Evolutionary conservation across 2,329 filamentous ascomycete species (phyloP), one percentile per base, ranked within the genome.

Genomic region (Fusarium subglutinans): DNA sequence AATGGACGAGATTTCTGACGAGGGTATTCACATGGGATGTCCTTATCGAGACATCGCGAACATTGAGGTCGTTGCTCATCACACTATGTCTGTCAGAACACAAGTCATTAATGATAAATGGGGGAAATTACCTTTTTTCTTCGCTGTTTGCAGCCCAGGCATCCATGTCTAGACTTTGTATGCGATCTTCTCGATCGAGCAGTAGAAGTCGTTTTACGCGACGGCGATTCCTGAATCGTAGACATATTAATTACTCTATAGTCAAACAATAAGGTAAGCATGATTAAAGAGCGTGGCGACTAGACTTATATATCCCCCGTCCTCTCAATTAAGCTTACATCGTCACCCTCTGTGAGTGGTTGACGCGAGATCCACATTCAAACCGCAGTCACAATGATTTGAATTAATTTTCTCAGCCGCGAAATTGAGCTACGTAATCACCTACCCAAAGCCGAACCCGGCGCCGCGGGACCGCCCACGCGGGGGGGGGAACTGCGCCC

Each of bases 161-260:
- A 77, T 24, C 76, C 76, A 24, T 75, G 64, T 22, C 76, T 67
- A 5, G 76, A 77, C n/a, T 77, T 77, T 13, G 67, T 76, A 20
- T 77, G 75, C 3, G 76, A 44, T 63, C 73, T 65, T 65, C 76
- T 50, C 7, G 73, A 72, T 51, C 67, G 60, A 8, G 43, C 15
- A 45, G 17, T 65, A 5, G 35, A 51, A 24, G 24, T 30, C 4
- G 24, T 70, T 24, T 35, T 26, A 15, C 24, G 24, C 7, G 47
- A 44, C 1, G 47, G 11, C 1, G 58, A 65, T 28, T 24, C 18
- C 11, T 37, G 20, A 44, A 18, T 41, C 8, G 40, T 40, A 24
- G 45, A 48, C 67, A 70, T 41, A 10, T 11, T 35, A 7, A 18
- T 24, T 50, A 18, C 6, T 47, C 20, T 3, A 22, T 3, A 22